Conservation (phyloP, 1,139 yeast species). For the Keqinozyma sinolaborantium region DNA sequence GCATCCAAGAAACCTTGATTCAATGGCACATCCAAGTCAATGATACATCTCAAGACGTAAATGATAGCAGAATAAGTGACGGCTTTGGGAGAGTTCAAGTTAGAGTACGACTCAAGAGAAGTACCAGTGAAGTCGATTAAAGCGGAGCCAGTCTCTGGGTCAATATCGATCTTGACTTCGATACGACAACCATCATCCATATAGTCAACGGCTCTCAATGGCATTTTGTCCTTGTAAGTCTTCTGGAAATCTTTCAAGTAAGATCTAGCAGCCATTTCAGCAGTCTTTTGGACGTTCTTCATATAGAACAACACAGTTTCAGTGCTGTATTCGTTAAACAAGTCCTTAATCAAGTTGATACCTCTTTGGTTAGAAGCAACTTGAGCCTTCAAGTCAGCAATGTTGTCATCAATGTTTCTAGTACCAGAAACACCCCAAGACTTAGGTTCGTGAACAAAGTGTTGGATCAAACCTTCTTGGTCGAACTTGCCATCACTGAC, state of each 20-base stretch:
- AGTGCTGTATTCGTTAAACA: constrained; percentile 30
- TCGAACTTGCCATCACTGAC: constrained; percentile 57
- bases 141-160: constrained; percentile 43
- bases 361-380: constrained; percentile 44
- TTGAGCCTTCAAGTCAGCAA: constrained; percentile 44
- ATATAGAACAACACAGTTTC: constrained; percentile 36
- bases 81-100: constrained; percentile 42
- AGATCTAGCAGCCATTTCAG: constrained; percentile 44
- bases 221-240: constrained; percentile 22
- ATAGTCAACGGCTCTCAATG: constrained; percentile 45
- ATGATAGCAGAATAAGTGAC: constrained; percentile 41
- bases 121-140: constrained; percentile 57
- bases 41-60: constrained; percentile 40
- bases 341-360: constrained; percentile 25
- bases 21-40: constrained; percentile 41
- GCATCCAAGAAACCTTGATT: constrained; percentile 46
- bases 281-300: constrained; percentile 39
- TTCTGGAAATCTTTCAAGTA: constrained; percentile 33
- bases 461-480: constrained; percentile 43
- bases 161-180: constrained; percentile 39
- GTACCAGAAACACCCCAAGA: constrained; percentile 62
- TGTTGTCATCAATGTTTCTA: constrained; percentile 41
- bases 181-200: constrained; percentile 64
- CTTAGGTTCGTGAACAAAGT: constrained; percentile 49
- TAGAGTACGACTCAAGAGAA: constrained; percentile 36